Conservation (phyloP, 495 filamentous ascomycete genomes). For the Aspergillus incahuasiensis region DNA sequence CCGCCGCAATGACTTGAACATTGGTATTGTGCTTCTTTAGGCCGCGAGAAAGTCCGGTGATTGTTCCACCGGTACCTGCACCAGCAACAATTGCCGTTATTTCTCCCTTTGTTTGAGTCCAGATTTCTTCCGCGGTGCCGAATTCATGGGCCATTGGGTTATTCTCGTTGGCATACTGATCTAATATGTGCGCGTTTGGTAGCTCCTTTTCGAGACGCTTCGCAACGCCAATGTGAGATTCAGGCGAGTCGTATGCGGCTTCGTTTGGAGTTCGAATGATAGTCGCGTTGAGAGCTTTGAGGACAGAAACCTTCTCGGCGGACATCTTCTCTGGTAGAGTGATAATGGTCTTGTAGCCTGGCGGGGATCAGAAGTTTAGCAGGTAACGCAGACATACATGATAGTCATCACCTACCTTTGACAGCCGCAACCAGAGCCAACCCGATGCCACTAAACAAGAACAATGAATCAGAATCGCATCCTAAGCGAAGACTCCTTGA, state of each 20-base stretch:
- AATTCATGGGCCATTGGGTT: constrained; percentile 93
- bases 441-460: constrained; percentile 69
- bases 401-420: constrained; percentile 53
- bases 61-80: constrained; percentile 92
- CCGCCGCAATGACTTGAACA: constrained; percentile 83
- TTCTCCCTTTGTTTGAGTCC: constrained; percentile 81
- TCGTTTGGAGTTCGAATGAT: constrained; percentile 97
- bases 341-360: constrained; percentile 92
- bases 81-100: constrained; percentile 85
- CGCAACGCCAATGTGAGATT: constrained; percentile 96
- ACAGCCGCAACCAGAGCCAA: constrained; percentile 90
- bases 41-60: constrained; percentile 83
- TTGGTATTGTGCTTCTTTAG: constrained; percentile 79
- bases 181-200: constrained; percentile 92
- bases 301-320: constrained; percentile 90
- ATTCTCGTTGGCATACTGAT: constrained; percentile 89
- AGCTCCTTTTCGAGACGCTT: constrained; percentile 87
- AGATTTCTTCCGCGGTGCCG: constrained; percentile 95
- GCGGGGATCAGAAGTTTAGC: background rate
- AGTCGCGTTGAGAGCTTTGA: constrained; percentile 88
- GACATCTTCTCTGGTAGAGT: constrained; percentile 99
- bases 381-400: background rate
- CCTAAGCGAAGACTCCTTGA: background rate
- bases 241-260: constrained; percentile 88
- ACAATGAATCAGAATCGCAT: constrained; percentile 15